These are phyloP conservation scores for Taphrina sp. DNA, from an alignment of 1,139 yeast species.

Conservation along the genomic window DNA sequence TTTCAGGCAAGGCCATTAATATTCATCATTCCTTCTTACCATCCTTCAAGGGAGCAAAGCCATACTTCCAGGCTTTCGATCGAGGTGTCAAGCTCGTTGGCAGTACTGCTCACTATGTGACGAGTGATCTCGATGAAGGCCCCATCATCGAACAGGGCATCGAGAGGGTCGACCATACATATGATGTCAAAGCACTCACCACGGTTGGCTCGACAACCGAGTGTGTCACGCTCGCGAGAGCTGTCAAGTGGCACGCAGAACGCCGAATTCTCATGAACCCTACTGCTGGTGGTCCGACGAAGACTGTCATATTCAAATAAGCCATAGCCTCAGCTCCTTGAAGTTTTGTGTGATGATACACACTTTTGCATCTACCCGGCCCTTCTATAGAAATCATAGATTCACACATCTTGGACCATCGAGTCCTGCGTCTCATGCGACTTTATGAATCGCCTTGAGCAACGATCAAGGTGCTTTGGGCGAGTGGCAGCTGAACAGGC, in stretches of 20 bases:
- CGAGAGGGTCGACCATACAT: conserved; percentile 27
- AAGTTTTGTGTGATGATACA: no score
- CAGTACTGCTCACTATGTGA: conserved; percentile 28
- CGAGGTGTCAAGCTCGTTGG: conserved; percentile 31
- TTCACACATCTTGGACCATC: no score
- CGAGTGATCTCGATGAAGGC: conserved; percentile 29
- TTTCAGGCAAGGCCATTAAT: conserved; percentile 31
- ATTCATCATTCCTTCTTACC: conserved; percentile 31
- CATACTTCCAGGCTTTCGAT: conserved; percentile 30
- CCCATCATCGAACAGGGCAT: conserved; percentile 31
- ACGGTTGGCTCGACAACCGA: conserved; percentile 29
- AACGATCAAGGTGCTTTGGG: no score
- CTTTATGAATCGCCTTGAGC: no score
- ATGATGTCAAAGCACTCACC: conserved; percentile 23
- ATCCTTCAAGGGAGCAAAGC: conserved; percentile 31
- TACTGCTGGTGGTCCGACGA: conserved; percentile 24
- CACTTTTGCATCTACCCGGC: no score
- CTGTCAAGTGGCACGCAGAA: conserved; percentile 30
- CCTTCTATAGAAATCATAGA: no score
- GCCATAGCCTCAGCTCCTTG: no score
- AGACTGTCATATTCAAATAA: conserved; percentile 26
- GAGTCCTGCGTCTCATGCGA: no score
- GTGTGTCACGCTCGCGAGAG: conserved; percentile 25
- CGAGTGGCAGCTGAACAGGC: no score
- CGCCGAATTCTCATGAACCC: conserved; percentile 25